Percentiles rank a stretch among this genome's conserved stretches.
phyloP scores from a whole-genome alignment of 208 protist species.

The Leishmania amazonensis region DNA sequence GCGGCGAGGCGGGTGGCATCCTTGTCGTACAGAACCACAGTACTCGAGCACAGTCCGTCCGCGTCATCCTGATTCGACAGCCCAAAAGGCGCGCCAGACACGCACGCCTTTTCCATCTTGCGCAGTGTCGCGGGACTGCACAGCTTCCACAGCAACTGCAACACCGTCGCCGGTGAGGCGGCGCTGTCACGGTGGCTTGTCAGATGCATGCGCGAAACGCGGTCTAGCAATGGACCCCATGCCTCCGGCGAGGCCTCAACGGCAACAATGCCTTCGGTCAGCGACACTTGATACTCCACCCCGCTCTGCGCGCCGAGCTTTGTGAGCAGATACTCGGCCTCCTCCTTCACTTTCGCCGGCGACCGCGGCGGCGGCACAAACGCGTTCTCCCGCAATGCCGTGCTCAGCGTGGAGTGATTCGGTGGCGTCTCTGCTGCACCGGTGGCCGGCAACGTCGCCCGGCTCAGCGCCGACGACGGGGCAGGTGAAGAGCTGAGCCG shows the following conservation, averaged over 20 bases:
- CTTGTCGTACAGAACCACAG: constrained; percentile 61
- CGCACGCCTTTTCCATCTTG: constrained; percentile 38
- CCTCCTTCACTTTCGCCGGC: constrained; percentile 32
- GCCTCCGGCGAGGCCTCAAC: constrained; percentile 37
- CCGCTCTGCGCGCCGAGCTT: constrained; percentile 31
- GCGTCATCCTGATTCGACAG: constrained; percentile 40
- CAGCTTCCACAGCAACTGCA: constrained; percentile 65
- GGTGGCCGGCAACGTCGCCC: background rate
- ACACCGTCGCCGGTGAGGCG: constrained; percentile 8
- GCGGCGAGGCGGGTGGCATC: constrained; percentile 34
- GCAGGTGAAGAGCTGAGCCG: constrained; percentile 5
- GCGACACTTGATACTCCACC: constrained; percentile 32
- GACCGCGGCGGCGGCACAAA: constrained; percentile 28
- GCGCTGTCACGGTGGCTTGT: background rate
- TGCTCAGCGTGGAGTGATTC: constrained; percentile 21
- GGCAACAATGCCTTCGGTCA: constrained; percentile 30
- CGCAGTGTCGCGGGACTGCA: constrained; percentile 50
- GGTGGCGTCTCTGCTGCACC: constrained; percentile 2
- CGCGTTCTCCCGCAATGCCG: constrained; percentile 26
- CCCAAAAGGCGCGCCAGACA: constrained; percentile 23
- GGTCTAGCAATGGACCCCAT: constrained; percentile 33
- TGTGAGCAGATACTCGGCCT: constrained; percentile 36
- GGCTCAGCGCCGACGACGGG: background rate
- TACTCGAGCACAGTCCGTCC: constrained; percentile 52
- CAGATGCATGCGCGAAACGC: constrained; percentile 24